These are phyloP conservation scores for Papiliotrema laurentii DNA, from an alignment of 1,284 basidiomycete genomes.

Conservation along the genomic window DNA sequence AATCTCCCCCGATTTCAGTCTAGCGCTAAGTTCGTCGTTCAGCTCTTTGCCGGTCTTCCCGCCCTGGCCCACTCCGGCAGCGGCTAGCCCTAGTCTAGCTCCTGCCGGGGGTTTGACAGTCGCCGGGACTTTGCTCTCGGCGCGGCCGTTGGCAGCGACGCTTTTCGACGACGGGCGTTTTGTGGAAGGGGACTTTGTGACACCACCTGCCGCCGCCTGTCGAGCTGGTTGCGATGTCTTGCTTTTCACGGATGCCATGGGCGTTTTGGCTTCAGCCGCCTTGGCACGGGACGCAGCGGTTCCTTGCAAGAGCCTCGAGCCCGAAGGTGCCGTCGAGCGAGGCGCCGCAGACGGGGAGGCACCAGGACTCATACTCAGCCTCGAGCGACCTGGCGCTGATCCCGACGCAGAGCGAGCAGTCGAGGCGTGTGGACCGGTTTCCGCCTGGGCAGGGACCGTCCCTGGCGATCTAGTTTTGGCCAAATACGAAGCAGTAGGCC, in stretches of 20 bases:
- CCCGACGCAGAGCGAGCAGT: slow-evolving; percentile 2
- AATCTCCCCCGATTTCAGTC: not conserved
- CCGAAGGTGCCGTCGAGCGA: slow-evolving; percentile 1
- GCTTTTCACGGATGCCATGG: not conserved
- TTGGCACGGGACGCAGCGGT: slow-evolving; percentile 30
- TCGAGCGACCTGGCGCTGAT: not conserved
- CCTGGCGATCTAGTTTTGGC: slow-evolving; percentile 25
- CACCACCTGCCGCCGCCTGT: not conserved
- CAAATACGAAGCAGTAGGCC: slow-evolving; percentile 31
- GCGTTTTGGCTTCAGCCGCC: slow-evolving; percentile 9
- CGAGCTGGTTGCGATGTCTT: not conserved
- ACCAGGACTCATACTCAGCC: slow-evolving; percentile 6
- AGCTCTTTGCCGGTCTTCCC: slow-evolving; percentile 3
- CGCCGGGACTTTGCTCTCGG: not conserved
- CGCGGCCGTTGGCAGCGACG: not conserved
- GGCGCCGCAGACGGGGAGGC: slow-evolving; percentile 1
- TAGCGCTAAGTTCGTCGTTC: slow-evolving; percentile 1
- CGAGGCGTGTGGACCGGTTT: slow-evolving; percentile 4
- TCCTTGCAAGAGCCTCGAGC: slow-evolving; percentile 28
- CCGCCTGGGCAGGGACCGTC: too few relatives aligned
- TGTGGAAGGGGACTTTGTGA: not conserved
- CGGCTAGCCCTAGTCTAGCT: not conserved
- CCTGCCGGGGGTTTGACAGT: not conserved
- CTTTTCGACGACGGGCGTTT: not conserved
- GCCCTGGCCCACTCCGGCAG: not conserved